Base-by-base conservation (phyloP, 768 basidiomycete genomes). In the Suillus occidentalis region DNA sequence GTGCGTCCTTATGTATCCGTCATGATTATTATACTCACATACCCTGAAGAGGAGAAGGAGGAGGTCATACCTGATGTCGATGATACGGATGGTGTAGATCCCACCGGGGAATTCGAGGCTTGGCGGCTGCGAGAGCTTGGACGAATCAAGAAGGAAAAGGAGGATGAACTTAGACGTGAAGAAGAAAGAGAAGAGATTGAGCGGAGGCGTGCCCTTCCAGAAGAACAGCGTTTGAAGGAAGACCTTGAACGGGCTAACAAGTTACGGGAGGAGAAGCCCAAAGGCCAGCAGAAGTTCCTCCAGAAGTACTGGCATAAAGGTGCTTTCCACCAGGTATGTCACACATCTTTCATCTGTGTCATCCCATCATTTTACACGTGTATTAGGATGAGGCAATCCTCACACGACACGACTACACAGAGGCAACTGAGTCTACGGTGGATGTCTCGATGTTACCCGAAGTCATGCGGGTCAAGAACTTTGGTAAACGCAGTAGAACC, bases 271-370 rank as follows among this genome's bases (percentile, higher is more conserved):
- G 93, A 92, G 62, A 97, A 96, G 77, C 92, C 93, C 1, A 92
- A 97, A 73, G 94, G 93, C 4, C 85, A 92, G 67, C 92, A 95
- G 74, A 92, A 88, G 73, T 99, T 99, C 79, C 77, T 99, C 67
- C 95, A 99, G 76, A 99, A 97, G 78, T 99, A 97, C 75, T 99
- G 95, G 89, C 97, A 99, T 81, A 98, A 97, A 78, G 97, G 97
- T 71, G 97, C 97, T 65, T 99, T 99, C 83, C 95, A 97, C 76
- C 94, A 96, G 85, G 95, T 92, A 65, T 39, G 83, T 73, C 13
- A 49, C 16, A 40, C 50, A 28, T 60, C 20, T 52, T 66, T 50
- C 64, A 34, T 60, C 47, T 50, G 53, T 43, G n/a, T 61, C 63
- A 65, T 28, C 60, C 37, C 61, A 42, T 61, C 47, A 45, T 62